Percentiles rank a stretch among this genome's conserved stretches.
phyloP scores from a whole-genome alignment of 345 rosid genomes.

The Camelina laxa region DNA sequence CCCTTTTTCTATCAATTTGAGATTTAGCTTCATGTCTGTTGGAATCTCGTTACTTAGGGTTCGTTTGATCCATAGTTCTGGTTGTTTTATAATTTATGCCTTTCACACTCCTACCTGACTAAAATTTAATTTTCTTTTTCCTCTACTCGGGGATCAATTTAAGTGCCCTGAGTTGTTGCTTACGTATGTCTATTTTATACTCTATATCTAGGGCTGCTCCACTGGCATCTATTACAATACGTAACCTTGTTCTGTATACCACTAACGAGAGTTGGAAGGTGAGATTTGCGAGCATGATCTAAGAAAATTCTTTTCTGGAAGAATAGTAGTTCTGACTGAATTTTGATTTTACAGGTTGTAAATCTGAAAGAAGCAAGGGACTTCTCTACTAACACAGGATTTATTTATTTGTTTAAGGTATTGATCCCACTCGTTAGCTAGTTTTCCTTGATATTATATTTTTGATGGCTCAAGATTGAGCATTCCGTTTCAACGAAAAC shows the following conservation, averaged over 20 bases:
- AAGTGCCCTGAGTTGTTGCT: conserved; percentile 10
- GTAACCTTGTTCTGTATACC: conserved; percentile 76
- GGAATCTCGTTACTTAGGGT: neutral
- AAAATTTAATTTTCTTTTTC: neutral
- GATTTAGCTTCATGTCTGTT: conserved; percentile 14
- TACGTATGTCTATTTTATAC: conserved; percentile 32
- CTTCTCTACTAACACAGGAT: conserved; percentile 71
- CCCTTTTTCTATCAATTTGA: neutral
- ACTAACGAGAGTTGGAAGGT: conserved; percentile 99
- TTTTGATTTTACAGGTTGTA: conserved; percentile 62
- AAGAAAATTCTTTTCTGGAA: neutral
- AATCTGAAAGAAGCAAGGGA: conserved; percentile 98
- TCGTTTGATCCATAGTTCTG: neutral
- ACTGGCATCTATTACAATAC: conserved; percentile 89
- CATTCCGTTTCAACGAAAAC: conserved; percentile 2
- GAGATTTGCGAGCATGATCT: conserved; percentile 26
- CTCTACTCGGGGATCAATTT: neutral
- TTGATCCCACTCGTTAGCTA: conserved; percentile 22
- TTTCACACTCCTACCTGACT: conserved; percentile 5
- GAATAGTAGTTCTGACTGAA: conserved; percentile 24
- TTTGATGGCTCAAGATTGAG: conserved; percentile 23
- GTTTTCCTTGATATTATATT: conserved; percentile 15
- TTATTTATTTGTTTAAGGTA: conserved; percentile 95
- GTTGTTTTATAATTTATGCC: neutral
- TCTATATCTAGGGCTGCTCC: conserved; percentile 81